Evolutionary conservation across 1,284 basidiomycete genomes (phyloP).

Genomic region (Fomitopsis pinicola): DNA sequence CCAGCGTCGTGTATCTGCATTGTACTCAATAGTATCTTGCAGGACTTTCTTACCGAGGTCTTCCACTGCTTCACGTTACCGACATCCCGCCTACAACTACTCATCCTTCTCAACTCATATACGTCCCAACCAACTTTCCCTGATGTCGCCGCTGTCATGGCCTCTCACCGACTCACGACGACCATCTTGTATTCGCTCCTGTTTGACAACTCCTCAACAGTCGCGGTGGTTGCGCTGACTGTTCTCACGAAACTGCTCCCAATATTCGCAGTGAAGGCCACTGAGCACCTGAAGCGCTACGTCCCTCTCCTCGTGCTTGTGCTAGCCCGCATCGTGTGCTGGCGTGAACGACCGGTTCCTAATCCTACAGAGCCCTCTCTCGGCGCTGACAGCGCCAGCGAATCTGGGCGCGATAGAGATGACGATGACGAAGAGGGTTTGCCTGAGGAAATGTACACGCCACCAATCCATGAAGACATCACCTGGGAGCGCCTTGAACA

Average conservation of each 20-base stretch:
- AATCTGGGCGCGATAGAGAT: constrained; percentile 24
- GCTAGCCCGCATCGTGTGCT: constrained; percentile 65
- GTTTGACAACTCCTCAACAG: constrained; percentile 69
- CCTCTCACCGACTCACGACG: constrained; percentile 56
- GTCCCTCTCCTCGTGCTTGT: constrained; percentile 63
- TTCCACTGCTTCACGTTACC: constrained; percentile 55
- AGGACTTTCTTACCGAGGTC: constrained; percentile 67
- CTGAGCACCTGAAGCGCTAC: constrained; percentile 46
- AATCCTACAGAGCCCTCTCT: constrained; percentile 8
- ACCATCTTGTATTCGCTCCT: constrained; percentile 60
- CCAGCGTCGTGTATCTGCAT: too few species aligned
- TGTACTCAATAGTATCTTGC: constrained; percentile 9
- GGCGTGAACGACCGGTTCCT: constrained; percentile 49
- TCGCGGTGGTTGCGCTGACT: constrained; percentile 57
- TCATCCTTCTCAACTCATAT: constrained; percentile 58
- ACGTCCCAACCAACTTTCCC: constrained; percentile 52
- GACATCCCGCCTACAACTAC: constrained; percentile 60
- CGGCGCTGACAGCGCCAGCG: constrained; percentile 18
- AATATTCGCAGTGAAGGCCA: constrained; percentile 61
- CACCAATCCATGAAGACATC: constrained; percentile 50
- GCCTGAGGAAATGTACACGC: constrained; percentile 24
- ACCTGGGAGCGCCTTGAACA: constrained; percentile 62
- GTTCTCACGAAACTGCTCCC: constrained; percentile 70
- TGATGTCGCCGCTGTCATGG: constrained; percentile 41
- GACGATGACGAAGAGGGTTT: constrained; percentile 24